Percentiles rank a stretch among this genome's conserved stretches.
These are phyloP conservation scores for Suillus americanus DNA, from an alignment of 768 basidiomycete genomes.

Conservation along the genomic window DNA sequence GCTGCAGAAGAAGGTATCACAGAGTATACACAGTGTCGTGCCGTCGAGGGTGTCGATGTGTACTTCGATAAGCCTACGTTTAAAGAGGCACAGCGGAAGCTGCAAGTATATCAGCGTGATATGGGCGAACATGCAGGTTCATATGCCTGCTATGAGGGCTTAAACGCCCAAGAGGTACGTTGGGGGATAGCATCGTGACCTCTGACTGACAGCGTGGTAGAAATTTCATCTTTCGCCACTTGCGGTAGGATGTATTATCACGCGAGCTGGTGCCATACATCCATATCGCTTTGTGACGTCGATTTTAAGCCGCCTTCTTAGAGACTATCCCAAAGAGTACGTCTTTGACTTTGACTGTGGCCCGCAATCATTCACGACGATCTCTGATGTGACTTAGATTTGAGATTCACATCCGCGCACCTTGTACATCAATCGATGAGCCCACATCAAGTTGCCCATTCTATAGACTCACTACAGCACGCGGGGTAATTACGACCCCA, in stretches of 20 bases:
- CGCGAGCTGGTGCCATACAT: constrained; percentile 61
- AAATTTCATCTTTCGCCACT: constrained; percentile 45
- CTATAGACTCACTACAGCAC: constrained; percentile 43
- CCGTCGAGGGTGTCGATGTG: constrained; percentile 34
- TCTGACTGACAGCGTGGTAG: constrained; percentile 33
- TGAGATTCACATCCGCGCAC: constrained; percentile 44
- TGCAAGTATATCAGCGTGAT: constrained; percentile 47
- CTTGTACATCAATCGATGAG: constrained; percentile 36
- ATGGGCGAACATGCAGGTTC: constrained; percentile 46
- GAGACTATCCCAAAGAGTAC: constrained; percentile 41
- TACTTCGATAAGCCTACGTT: constrained; percentile 34
- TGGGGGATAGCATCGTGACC: neutral
- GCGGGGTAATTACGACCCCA: constrained; percentile 38
- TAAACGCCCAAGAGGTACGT: constrained; percentile 36
- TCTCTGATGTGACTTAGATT: no score
- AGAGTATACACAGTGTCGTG: constrained; percentile 27
- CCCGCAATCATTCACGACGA: constrained; percentile 9
- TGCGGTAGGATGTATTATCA: constrained; percentile 50
- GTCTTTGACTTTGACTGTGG: constrained; percentile 17
- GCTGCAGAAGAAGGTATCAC: constrained; percentile 28
- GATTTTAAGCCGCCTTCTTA: constrained; percentile 52
- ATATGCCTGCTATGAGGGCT: constrained; percentile 29
- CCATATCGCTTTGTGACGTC: constrained; percentile 70
- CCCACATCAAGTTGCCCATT: constrained; percentile 20
- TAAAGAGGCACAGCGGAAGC: constrained; percentile 39